These are phyloP conservation scores for Aspergillus sp. DNA, from an alignment of 2,329 filamentous ascomycete species.

Conservation along the genomic window DNA sequence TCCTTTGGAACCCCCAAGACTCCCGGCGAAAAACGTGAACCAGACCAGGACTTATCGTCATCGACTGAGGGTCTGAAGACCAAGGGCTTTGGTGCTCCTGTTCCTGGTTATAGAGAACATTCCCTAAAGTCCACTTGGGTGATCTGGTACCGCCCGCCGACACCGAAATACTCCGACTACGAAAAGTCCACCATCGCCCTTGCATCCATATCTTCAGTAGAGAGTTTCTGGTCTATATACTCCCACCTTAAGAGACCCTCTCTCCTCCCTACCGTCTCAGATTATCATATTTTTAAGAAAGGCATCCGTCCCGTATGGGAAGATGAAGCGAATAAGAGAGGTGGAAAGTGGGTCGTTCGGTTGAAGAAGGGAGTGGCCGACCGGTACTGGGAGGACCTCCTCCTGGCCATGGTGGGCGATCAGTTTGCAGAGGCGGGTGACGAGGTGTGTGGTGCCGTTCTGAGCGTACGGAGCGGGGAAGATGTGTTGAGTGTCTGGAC, in stretches of 20 bases:
- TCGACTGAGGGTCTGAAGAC: constrained; percentile 24
- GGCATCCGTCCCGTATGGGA: constrained; percentile 97
- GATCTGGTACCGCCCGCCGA: constrained; percentile 95
- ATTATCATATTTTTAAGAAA: constrained; percentile 97
- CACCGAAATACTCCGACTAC: constrained; percentile 96
- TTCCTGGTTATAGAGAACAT: constrained; percentile 41
- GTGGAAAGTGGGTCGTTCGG: constrained; percentile 95
- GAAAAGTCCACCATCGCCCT: constrained; percentile 92
- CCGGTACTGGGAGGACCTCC: constrained; percentile 91
- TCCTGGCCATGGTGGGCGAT: constrained; percentile 86
- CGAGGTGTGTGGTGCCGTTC: constrained; percentile 89
- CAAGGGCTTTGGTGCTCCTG: constrained; percentile 37
- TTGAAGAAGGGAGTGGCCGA: constrained; percentile 97
- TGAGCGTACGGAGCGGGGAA: constrained; percentile 91
- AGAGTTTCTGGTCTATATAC: constrained; percentile 90
- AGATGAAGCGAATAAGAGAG: constrained; percentile 91
- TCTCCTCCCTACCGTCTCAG: constrained; percentile 80
- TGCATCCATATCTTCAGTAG: constrained; percentile 72
- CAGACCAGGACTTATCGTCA: constrained; percentile 28
- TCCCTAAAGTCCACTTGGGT: constrained; percentile 84
- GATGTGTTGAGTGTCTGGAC: constrained; percentile 98
- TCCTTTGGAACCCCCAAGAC: constrained; percentile 95
- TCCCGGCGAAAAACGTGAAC: constrained; percentile 61
- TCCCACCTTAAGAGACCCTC: constrained; percentile 86
- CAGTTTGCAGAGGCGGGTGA: constrained; percentile 90